Conservation (phyloP, 2,329 filamentous ascomycete genomes). For the Penicillium glabrum region DNA sequence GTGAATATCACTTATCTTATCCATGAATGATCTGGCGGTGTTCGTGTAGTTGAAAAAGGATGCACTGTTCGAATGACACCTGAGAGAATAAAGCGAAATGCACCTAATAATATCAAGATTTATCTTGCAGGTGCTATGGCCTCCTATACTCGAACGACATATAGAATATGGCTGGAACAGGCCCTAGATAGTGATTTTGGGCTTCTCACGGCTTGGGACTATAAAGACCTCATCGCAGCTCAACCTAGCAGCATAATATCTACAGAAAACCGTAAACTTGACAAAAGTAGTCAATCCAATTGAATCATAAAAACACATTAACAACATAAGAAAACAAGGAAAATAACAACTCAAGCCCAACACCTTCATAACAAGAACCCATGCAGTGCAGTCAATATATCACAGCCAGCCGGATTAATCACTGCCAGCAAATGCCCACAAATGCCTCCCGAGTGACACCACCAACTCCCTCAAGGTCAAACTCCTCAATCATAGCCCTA, state of each 20-base stretch:
- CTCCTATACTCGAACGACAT: too few relatives aligned
- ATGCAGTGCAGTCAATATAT: neutral
- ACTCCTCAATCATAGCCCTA: slow-evolving; percentile 95
- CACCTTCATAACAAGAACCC: slow-evolving; percentile 1
- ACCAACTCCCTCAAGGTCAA: slow-evolving; percentile 91
- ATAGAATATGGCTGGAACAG: too few relatives aligned
- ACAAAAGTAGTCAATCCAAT: slow-evolving; percentile 3
- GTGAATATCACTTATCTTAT: too few relatives aligned
- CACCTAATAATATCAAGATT: too few relatives aligned
- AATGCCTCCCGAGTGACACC: slow-evolving; percentile 66
- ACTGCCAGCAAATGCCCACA: slow-evolving; percentile 64
- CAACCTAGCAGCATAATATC: neutral
- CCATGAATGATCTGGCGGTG: too few relatives aligned
- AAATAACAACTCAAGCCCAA: neutral
- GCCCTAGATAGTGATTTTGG: too few relatives aligned
- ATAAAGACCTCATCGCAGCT: neutral
- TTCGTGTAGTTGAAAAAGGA: too few relatives aligned
- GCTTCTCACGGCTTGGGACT: too few relatives aligned
- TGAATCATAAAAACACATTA: neutral
- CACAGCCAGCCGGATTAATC: neutral
- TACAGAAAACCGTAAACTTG: neutral
- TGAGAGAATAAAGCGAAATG: neutral
- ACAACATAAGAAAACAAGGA: slow-evolving; percentile 2
- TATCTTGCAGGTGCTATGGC: too few relatives aligned
- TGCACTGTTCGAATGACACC: too few relatives aligned